Conservation (phyloP, 306 rosid genomes). For the Spatholobus suberectus region DNA sequence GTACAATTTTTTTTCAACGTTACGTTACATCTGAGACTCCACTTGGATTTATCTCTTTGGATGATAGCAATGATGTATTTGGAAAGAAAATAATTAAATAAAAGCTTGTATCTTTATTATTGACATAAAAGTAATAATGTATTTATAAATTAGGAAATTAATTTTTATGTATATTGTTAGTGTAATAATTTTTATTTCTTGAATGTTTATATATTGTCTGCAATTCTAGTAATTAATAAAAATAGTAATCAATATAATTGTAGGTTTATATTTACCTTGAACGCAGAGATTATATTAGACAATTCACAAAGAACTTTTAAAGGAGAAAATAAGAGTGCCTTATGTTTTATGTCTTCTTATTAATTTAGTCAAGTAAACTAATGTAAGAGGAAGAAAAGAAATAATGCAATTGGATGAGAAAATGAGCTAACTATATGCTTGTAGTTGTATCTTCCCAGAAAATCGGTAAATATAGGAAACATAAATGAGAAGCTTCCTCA, state of each 20-base stretch:
- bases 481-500: neutral
- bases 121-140: no score
- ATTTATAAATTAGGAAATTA: no score
- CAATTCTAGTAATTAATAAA: neutral
- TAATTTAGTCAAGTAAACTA: slow-evolving; percentile 8
- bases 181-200: no score
- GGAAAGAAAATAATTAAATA: no score
- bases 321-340: neutral
- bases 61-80: no score
- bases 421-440: slow-evolving; percentile 20
- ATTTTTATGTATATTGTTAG: no score
- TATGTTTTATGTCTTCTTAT: neutral
- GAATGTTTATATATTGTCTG: no score
- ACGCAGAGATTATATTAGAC: neutral
- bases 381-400: neutral
- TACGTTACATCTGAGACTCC: no score
- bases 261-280: slow-evolving; percentile 12
- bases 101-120: no score
- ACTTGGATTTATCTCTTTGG: no score
- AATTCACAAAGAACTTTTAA: neutral
- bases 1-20: no score
- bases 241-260: neutral
- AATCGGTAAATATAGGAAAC: slow-evolving; percentile 16
- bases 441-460: neutral
- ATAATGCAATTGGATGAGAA: neutral